phyloP scores from a whole-genome alignment of 2,329 filamentous ascomycete species.

The Xylogone sp. region DNA sequence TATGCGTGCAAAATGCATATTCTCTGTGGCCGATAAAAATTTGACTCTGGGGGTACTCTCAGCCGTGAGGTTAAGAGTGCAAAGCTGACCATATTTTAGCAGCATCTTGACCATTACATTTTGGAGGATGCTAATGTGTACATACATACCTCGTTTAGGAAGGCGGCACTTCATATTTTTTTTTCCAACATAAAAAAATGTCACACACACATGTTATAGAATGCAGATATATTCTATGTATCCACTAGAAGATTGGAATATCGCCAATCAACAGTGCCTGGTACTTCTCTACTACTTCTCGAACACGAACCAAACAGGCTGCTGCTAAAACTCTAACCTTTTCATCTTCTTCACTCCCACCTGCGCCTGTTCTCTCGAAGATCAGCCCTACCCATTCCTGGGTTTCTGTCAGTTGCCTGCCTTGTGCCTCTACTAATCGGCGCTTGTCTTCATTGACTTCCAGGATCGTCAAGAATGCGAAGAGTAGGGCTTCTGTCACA shows the following conservation, averaged over 20 bases:
- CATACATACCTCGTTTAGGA: too few species aligned
- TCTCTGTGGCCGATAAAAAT: too few species aligned
- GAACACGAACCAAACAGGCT: constrained; percentile 70
- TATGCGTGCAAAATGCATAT: too few species aligned
- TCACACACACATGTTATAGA: too few species aligned
- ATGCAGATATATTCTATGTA: too few species aligned
- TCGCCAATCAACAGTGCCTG: constrained; percentile 74
- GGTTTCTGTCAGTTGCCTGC: constrained; percentile 77
- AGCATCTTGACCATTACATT: too few species aligned
- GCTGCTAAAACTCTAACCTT: constrained; percentile 76
- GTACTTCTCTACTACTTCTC: constrained; percentile 79
- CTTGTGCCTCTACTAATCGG: constrained; percentile 68
- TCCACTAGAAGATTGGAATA: constrained; percentile 37
- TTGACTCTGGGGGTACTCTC: too few species aligned
- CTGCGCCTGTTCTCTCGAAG: constrained; percentile 51
- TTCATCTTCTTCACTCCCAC: constrained; percentile 63
- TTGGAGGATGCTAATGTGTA: too few species aligned
- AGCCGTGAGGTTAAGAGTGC: too few species aligned
- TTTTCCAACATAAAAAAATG: too few species aligned
- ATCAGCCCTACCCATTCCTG: constrained; percentile 79
- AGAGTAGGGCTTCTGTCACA: constrained; percentile 71
- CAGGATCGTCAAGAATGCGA: constrained; percentile 74
- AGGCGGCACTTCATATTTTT: too few species aligned
- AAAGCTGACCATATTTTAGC: too few species aligned
- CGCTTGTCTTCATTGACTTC: constrained; percentile 77